Evolutionary conservation across 306 rosid species (phyloP), one percentile per base, ranked within the genome.

Genomic region (Canavalia ensiformis): DNA sequence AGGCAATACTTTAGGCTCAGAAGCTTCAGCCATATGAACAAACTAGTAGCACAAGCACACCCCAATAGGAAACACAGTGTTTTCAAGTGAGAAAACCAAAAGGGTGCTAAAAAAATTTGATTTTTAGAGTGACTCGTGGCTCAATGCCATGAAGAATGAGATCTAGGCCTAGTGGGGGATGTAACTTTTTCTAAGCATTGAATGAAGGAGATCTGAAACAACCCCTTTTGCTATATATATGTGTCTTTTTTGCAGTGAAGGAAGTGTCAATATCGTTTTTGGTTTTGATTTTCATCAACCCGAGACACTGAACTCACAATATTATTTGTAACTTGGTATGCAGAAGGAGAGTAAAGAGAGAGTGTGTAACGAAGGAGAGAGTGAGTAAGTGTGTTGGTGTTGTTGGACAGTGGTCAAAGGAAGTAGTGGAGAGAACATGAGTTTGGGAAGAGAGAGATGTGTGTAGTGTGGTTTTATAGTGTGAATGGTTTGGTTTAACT

Each of bases 351-450:
- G 51, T 44, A 62, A 72, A 86, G 49, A 68, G 82, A n/a, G 49
- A 18, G 25, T 18, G 25, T 18, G 25, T 18, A 18, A 77, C 9
- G 74, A 58, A 51, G 29, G 18, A 46, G 49, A 66, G 50, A 41
- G 45, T 2, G 76, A 9, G 67, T 8, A 82, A 9, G 75, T 0
- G 85, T 1, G 67, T 44, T 10, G 86, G 86, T 59, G 79, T 51
- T 55, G 88, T 76, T 88, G 68, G 88, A 88, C 91, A 83, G 81
- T 63, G 83, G 94, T 93, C 97, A 93, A 88, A 88, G 80, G 81
- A 72, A 75, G 78, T 34, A 46, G 66, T 41, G 71, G 58, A 69
- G 78, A 79, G 72, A 76, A 66, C 78, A 69, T 59, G 89, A 68
- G 83, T 5, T 77, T 59, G 33, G 82, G 77, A 66, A 72, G 88